Percentiles rank a stretch among this genome's conserved stretches.
Conservation (phyloP, 2,329 filamentous ascomycete species). For the Monascus ruber region DNA sequence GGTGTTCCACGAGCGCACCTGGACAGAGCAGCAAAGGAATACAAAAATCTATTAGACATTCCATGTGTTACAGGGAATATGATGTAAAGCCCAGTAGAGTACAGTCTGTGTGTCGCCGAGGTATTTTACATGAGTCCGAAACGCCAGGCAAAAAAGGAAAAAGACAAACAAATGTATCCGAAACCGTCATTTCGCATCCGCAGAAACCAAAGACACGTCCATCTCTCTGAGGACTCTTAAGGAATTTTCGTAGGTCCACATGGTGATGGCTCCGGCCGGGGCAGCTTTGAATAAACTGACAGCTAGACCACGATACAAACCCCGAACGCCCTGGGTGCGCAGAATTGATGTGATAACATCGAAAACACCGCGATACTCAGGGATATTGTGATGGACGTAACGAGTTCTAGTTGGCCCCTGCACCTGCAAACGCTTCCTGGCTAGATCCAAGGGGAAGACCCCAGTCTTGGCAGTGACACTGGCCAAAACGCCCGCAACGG, state of each 20-base stretch:
- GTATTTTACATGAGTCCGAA: not conserved
- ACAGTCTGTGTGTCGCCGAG: no score
- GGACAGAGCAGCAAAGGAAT: not conserved
- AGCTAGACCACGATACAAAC: conserved; percentile 75
- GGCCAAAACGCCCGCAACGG: conserved; percentile 66
- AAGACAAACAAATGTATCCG: not conserved
- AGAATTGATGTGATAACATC: conserved; percentile 59
- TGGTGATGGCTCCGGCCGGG: conserved; percentile 81
- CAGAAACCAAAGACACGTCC: conserved; percentile 10
- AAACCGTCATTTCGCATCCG: conserved; percentile 1
- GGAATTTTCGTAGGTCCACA: conserved; percentile 84
- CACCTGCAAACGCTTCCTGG: conserved; percentile 86
- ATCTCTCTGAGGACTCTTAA: conserved; percentile 47
- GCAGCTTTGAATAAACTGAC: conserved; percentile 89
- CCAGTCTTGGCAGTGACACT: conserved; percentile 75
- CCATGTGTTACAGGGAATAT: no score
- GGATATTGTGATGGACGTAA: conserved; percentile 82
- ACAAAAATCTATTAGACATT: not conserved
- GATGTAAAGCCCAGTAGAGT: no score
- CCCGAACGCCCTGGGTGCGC: conserved; percentile 60
- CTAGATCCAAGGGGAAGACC: conserved; percentile 86
- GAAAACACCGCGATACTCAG: conserved; percentile 62
- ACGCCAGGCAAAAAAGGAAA: not conserved
- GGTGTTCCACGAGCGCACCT: no score
- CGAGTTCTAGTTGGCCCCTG: conserved; percentile 72